Evolutionary conservation across 129 eudicot species (phyloP).

Genomic region (Helianthus annuus): HanXRQr2.0-SUNRISE NC_035436.2:33567895-33568394

Average conservation of each 20-base stretch:
- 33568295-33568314: no score
- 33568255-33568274: slow-evolving; percentile 23
- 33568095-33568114: neutral
- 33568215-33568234: slow-evolving; percentile 26
- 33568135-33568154: neutral
- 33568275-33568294: neutral
- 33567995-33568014: slow-evolving; percentile 45
- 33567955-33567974: slow-evolving; percentile 21
- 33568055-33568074: slow-evolving; percentile 37
- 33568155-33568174: neutral
- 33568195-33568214: slow-evolving; percentile 21
- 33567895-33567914: slow-evolving; percentile 52
- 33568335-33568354: no score
- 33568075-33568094: neutral
- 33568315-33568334: no score
- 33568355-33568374: no score
- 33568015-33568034: slow-evolving; percentile 12
- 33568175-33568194: slow-evolving; percentile 16
- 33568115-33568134: neutral
- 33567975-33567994: slow-evolving; percentile 40
- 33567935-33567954: slow-evolving; percentile 45
- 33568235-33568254: slow-evolving; percentile 21
- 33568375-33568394: no score
- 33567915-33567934: slow-evolving; percentile 64
- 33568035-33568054: slow-evolving; percentile 33